Conservation (phyloP, 2,329 filamentous ascomycete genomes). For the Ophiognomonia clavigignenti-juglandacearum region DNA sequence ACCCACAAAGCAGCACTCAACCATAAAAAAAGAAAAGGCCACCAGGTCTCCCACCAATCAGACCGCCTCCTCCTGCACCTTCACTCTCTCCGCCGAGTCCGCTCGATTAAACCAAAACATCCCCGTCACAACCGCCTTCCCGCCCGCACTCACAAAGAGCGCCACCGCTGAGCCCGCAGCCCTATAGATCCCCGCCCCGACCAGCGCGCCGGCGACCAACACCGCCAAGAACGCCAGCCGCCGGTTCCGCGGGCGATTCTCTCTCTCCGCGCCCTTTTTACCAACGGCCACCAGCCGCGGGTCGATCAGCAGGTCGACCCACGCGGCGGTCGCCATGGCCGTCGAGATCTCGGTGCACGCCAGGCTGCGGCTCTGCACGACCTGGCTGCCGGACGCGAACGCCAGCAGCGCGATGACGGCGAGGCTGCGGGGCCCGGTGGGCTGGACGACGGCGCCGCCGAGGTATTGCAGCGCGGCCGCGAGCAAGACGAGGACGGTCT, state of each 20-base stretch:
- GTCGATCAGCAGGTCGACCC: constrained; percentile 56
- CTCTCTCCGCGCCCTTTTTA: constrained; percentile 10
- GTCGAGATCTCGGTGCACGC: constrained; percentile 58
- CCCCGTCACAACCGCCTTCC: constrained; percentile 39
- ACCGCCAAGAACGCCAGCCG: constrained; percentile 43
- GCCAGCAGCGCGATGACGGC: constrained; percentile 47
- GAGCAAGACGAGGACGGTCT: constrained; percentile 48
- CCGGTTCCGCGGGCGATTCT: constrained; percentile 46
- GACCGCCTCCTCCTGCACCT: constrained; percentile 1
- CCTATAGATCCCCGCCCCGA: constrained; percentile 46
- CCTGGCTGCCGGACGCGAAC: constrained; percentile 52
- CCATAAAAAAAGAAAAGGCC: too few relatives aligned
- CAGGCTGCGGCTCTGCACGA: constrained; percentile 51
- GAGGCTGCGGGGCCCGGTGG: constrained; percentile 34
- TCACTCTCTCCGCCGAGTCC: constrained; percentile 31
- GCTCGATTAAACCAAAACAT: constrained; percentile 39
- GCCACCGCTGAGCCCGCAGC: constrained; percentile 36
- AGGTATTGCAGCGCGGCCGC: constrained; percentile 31
- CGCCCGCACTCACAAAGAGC: constrained; percentile 37
- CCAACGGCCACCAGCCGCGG: constrained; percentile 36
- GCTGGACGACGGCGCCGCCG: constrained; percentile 25
- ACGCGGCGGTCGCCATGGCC: constrained; percentile 60
- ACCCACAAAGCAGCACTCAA: too few relatives aligned
- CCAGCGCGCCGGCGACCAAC: constrained; percentile 43
- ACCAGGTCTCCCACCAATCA: too few relatives aligned